phyloP scores from a whole-genome alignment of 1,284 basidiomycete species.

The Ustilago bromivora region DNA sequence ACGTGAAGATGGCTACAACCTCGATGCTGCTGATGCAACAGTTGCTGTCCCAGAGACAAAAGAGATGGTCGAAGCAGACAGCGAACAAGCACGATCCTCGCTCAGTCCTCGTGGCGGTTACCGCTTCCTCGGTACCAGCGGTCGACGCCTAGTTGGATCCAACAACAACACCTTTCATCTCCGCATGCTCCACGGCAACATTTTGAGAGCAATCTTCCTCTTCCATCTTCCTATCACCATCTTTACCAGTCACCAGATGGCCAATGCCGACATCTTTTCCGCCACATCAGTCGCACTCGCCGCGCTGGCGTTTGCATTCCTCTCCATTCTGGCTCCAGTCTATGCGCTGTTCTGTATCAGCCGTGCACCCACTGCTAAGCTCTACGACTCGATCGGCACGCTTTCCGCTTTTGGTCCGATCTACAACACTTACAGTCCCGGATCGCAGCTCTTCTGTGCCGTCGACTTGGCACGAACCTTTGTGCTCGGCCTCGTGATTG shows the following conservation, averaged over 20 bases:
- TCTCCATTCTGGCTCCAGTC: conserved; percentile 83
- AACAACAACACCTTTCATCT: conserved; percentile 53
- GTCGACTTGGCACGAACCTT: conserved; percentile 85
- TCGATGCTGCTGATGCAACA: conserved; percentile 14
- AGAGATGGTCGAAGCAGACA: conserved; percentile 24
- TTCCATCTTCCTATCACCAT: conserved; percentile 95
- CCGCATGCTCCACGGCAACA: conserved; percentile 78
- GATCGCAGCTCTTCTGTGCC: conserved; percentile 87
- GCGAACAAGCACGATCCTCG: conserved; percentile 37
- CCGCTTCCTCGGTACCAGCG: conserved; percentile 33
- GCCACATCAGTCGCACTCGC: conserved; percentile 77
- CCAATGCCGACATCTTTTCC: conserved; percentile 74
- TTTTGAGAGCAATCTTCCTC: conserved; percentile 86
- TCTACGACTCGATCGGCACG: conserved; percentile 93
- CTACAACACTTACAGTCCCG: conserved; percentile 93
- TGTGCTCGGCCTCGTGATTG: conserved; percentile 82
- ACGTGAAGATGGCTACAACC: conserved; percentile 43
- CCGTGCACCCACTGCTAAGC: conserved; percentile 84
- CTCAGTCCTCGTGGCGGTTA: conserved; percentile 44
- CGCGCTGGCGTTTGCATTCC: conserved; percentile 79
- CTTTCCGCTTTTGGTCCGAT: conserved; percentile 91
- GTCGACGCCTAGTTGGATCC: conserved; percentile 32
- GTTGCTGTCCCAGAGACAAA: conserved; percentile 22
- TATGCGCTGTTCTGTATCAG: conserved; percentile 81
- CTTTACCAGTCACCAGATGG: conserved; percentile 88